phyloP scores from a whole-genome alignment of 805 yeast species.

The Soucietia sequanensis region DNA sequence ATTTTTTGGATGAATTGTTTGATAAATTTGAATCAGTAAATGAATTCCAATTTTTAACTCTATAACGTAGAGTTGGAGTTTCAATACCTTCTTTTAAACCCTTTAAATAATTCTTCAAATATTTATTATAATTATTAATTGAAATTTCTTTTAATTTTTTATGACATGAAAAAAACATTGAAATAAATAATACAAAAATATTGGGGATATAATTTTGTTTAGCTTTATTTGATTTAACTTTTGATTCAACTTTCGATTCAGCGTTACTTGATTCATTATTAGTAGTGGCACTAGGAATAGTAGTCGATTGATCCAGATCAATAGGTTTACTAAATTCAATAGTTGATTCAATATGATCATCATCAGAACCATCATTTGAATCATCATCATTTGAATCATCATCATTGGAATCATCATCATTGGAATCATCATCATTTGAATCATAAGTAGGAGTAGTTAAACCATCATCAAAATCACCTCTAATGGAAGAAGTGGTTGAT shows the following conservation, averaged over 20 bases:
- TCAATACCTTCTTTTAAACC: constrained; percentile 2
- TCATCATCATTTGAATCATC: neutral
- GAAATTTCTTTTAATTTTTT: neutral
- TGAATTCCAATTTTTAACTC: constrained; percentile 1
- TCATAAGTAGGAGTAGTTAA: constrained; percentile 1
- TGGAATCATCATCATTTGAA: neutral
- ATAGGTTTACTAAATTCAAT: constrained; percentile 2
- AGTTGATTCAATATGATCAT: constrained; percentile 3
- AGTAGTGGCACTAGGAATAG: neutral
- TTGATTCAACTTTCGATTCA: too few relatives aligned
- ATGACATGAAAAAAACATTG: too few relatives aligned
- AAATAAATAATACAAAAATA: too few relatives aligned
- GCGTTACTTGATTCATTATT: too few relatives aligned
- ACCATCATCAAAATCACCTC: constrained; percentile 1
- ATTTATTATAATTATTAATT: neutral
- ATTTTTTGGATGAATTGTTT: too few relatives aligned
- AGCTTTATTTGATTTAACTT: neutral
- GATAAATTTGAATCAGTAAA: neutral
- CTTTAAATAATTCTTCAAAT: neutral
- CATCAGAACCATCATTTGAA: neutral
- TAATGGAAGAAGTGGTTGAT: constrained; percentile 12
- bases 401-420: neutral
- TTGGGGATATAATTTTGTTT: too few relatives aligned
- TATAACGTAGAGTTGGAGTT: constrained; percentile 2
- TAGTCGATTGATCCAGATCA: neutral